phyloP scores from a whole-genome alignment of 1,284 basidiomycete species.

The Rhodotorula mucilaginosa region DNA sequence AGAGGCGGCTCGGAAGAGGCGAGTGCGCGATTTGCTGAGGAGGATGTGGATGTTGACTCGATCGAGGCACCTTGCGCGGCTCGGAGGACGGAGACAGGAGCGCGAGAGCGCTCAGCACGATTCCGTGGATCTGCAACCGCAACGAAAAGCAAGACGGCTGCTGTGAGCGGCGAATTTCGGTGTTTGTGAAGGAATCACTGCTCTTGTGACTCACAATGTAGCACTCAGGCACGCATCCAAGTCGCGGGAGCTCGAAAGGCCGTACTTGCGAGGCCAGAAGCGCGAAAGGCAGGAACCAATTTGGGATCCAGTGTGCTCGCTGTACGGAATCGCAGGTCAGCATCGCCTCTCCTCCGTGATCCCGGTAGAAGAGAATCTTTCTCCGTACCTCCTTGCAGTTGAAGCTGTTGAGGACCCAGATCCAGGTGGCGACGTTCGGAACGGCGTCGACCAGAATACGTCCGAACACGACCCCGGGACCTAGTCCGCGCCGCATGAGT shows the following conservation, averaged over 20 bases:
- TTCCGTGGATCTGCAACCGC: conserved; percentile 24
- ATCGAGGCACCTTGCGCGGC: too few relatives aligned
- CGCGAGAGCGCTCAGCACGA: conserved; percentile 12
- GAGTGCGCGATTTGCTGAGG: not conserved
- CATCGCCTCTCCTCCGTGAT: too few relatives aligned
- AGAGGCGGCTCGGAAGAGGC: not conserved
- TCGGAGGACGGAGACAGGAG: conserved; percentile 1
- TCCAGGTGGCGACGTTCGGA: not conserved
- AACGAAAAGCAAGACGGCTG: not conserved
- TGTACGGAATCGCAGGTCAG: not conserved
- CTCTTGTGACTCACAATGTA: conserved; percentile 7
- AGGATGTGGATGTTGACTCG: not conserved
- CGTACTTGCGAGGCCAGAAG: not conserved
- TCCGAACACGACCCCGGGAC: conserved; percentile 4
- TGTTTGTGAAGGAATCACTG: too few relatives aligned
- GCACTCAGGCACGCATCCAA: conserved; percentile 1
- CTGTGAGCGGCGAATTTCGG: not conserved
- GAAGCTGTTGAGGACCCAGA: conserved; percentile 5
- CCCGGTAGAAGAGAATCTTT: not conserved
- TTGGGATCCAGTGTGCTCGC: conserved; percentile 1
- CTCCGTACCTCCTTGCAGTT: not conserved
- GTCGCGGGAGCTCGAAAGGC: not conserved
- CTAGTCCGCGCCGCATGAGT: conserved; percentile 3
- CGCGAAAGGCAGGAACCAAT: conserved; percentile 5
- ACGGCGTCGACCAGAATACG: conserved; percentile 13